These are phyloP conservation scores for Penicillium rolfsii DNA, from an alignment of 2,329 filamentous ascomycete species.

Conservation along the genomic window DNA sequence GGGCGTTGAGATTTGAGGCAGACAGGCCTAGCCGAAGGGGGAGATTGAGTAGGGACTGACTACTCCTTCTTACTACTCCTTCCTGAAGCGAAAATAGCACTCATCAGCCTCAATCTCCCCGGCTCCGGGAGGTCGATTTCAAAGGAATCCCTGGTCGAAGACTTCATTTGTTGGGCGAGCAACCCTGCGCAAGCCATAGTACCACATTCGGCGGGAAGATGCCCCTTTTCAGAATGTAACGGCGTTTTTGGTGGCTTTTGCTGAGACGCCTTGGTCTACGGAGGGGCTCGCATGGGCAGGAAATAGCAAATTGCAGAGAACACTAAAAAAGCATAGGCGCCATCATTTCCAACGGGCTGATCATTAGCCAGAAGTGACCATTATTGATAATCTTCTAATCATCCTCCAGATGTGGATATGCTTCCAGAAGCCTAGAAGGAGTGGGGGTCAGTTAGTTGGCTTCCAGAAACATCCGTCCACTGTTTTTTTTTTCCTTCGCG, in stretches of 20 bases:
- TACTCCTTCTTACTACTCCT: neutral
- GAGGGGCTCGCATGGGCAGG: neutral
- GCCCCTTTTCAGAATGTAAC: conserved; percentile 5
- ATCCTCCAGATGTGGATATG: neutral
- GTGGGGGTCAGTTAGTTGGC: neutral
- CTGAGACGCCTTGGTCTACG: neutral
- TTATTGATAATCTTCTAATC: neutral
- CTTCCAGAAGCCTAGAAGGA: neutral
- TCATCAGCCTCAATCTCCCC: neutral
- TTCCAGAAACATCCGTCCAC: neutral
- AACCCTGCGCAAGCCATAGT: conserved; percentile 4
- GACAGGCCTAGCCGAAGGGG: neutral
- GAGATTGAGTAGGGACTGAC: neutral
- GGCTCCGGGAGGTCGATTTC: neutral
- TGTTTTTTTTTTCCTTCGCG: neutral
- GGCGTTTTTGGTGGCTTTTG: neutral
- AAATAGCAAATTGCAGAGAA: neutral
- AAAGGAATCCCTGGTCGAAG: neutral
- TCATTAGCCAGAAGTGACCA: neutral
- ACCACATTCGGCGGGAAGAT: conserved; percentile 1
- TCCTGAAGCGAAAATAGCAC: neutral
- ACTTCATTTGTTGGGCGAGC: neutral
- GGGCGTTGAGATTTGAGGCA: neutral
- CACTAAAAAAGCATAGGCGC: neutral
- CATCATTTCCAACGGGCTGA: neutral